Evolutionary conservation across 2,329 filamentous ascomycete genomes (phyloP), one percentile per base, ranked within the genome.

Genomic region (Cladophialophora psammophila): DNA sequence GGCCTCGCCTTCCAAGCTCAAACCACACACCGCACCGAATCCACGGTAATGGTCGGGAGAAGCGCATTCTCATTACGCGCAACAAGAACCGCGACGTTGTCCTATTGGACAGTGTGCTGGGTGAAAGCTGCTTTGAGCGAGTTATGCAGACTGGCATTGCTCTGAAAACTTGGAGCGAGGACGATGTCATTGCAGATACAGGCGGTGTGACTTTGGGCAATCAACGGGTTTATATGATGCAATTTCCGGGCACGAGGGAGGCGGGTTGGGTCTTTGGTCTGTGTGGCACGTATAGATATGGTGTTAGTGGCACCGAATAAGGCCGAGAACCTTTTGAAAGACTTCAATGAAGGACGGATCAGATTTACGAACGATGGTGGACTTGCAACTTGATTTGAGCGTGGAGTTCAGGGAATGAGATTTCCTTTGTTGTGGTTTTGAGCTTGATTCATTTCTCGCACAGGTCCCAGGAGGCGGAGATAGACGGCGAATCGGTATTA

Each of bases 121-220:
- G 91, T 10, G 93, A 93, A 76, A 91, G 88, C 64, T 94, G 91
- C 75, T 96, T 97, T 79, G 91, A 94, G 72, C 84, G 91, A 18
- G 88, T 97, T 67, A 94, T 92, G 5, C 88, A 91, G 71, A 91
- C 91, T 38, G 94, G 94, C 55, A 94, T 97, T 74, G 92, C 95
- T 1, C 89, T 96, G 64, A 94, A 91, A 71, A 90, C 97, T 40
- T 95, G 93, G 88, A 91, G 95, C 77, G 89, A 92, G 72, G 88
- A 88, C 57, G 86, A 89, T 69, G 86, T 87, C 31, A 78, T 84
- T 58, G 83, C 86, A 0, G 81, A 82, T 35, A 80, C 84, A 60
- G 84, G 83, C 3, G 88, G 87, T 32, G 88, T 89, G 38, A 85
- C 87, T 4, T 83, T 82, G 36, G 85, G 84, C 34, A 82, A 81